phyloP scores from a whole-genome alignment of 768 basidiomycete genomes.

The Pleurotus ostreatus region DNA sequence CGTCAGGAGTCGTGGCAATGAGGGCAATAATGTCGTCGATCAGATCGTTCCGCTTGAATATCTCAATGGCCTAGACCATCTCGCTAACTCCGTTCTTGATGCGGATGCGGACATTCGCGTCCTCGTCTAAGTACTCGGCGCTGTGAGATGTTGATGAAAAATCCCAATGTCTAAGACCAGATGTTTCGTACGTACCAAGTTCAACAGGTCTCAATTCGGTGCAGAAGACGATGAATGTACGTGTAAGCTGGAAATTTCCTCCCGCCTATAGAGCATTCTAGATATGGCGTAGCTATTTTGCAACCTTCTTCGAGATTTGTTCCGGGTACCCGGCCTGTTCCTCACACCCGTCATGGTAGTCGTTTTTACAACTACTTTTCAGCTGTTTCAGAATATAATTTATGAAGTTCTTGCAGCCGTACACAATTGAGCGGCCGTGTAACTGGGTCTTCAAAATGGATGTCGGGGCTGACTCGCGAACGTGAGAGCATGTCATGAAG shows the following conservation, averaged over 20 bases:
- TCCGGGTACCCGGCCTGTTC: not conserved
- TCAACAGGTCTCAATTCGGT: not conserved
- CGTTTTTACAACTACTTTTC: not conserved
- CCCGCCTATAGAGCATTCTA: not conserved
- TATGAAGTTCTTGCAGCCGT: not conserved
- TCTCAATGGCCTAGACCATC: not conserved
- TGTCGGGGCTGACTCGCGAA: no score
- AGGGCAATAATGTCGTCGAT: not conserved
- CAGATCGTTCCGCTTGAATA: not conserved
- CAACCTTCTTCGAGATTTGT: not conserved
- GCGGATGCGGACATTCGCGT: not conserved
- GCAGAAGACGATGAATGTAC: not conserved
- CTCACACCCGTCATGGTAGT: not conserved
- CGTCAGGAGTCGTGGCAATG: not conserved
- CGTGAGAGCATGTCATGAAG: no score
- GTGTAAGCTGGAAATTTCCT: not conserved
- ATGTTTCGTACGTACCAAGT: no score
- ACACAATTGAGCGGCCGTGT: not conserved
- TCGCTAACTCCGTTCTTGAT: not conserved
- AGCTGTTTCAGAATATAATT: not conserved
- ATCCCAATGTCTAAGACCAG: no score
- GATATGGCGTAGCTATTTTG: not conserved
- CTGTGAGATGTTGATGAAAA: not conserved
- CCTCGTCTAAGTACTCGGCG: not conserved
- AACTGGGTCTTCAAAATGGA: not conserved